Conservation (phyloP, 371 early-diverging fungal species). For the Nematocida parisii region DNA sequence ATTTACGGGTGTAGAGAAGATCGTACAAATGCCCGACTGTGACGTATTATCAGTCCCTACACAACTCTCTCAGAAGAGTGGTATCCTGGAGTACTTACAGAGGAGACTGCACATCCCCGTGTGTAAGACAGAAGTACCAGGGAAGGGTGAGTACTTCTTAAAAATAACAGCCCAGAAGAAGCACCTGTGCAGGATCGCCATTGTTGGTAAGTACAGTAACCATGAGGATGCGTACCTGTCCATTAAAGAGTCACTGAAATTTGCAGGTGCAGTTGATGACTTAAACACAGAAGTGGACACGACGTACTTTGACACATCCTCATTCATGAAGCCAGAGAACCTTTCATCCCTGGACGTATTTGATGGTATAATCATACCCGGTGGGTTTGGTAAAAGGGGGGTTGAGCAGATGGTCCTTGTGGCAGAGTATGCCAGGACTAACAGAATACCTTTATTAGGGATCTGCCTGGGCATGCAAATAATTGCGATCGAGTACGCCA, state of each 20-base stretch:
- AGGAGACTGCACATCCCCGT: not conserved
- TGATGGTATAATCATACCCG: slow-evolving; percentile 93
- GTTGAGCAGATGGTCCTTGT: slow-evolving; percentile 91
- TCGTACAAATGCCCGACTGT: slow-evolving; percentile 87
- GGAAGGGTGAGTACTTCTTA: slow-evolving; percentile 25
- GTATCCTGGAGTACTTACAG: slow-evolving; percentile 61
- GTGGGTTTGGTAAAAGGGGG: slow-evolving; percentile 95
- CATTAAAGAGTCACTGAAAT: slow-evolving; percentile 54
- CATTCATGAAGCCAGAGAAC: not conserved
- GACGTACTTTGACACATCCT: slow-evolving; percentile 48
- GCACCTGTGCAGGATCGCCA: slow-evolving; percentile 27
- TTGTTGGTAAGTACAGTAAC: slow-evolving; percentile 59
- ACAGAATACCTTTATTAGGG: slow-evolving; percentile 92
- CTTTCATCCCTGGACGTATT: slow-evolving; percentile 31
- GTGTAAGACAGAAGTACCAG: not conserved
- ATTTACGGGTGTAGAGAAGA: slow-evolving; percentile 82
- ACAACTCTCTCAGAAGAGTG: slow-evolving; percentile 76
- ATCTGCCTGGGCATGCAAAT: slow-evolving; percentile 97
- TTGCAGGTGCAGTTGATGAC: slow-evolving; percentile 26
- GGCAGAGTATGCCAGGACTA: slow-evolving; percentile 92
- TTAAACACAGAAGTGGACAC: slow-evolving; percentile 20
- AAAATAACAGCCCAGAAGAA: not conserved
- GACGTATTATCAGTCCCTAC: slow-evolving; percentile 89
- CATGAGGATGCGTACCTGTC: slow-evolving; percentile 58
- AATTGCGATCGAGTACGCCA: slow-evolving; percentile 91